These are phyloP conservation scores for Lablab purpureus DNA, from an alignment of 306 rosid species.

Conservation along the genomic window DNA sequence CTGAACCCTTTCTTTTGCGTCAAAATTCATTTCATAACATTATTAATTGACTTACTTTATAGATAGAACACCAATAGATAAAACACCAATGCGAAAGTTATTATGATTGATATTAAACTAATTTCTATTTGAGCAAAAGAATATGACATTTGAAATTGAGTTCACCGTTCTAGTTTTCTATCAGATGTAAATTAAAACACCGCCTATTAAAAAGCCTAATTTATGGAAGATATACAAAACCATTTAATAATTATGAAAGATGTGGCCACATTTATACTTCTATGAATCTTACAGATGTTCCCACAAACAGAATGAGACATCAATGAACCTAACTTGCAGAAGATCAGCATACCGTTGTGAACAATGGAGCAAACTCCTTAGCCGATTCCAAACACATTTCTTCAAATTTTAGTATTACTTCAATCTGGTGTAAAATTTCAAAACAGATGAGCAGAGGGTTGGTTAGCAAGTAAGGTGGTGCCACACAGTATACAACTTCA, in stretches of 20 bases:
- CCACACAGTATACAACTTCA: neutral
- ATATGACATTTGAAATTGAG: constrained; percentile 10
- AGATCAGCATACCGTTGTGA: constrained; percentile 67
- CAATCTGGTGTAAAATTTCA: constrained; percentile 66
- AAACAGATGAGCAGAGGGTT: constrained; percentile 25
- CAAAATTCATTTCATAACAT: constrained; percentile 26
- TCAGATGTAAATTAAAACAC: constrained; percentile 25
- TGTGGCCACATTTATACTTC: neutral
- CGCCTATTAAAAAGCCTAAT: neutral
- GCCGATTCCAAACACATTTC: constrained; percentile 93
- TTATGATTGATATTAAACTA: constrained; percentile 3
- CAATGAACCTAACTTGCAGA: neutral
- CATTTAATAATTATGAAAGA: constrained; percentile 1
- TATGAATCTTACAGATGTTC: constrained; percentile 14
- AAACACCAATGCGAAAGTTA: constrained; percentile 12
- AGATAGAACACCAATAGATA: constrained; percentile 36
- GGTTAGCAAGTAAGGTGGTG: neutral
- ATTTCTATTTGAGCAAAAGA: constrained; percentile 9
- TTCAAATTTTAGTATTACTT: constrained; percentile 89
- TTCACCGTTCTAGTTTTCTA: neutral
- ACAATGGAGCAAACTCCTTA: constrained; percentile 74
- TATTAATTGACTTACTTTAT: neutral
- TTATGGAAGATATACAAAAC: neutral
- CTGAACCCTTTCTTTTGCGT: constrained; percentile 2
- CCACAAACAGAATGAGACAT: constrained; percentile 18